phyloP scores from a whole-genome alignment of 345 rosid genomes.

The Melaleuca alternifolia region DNA sequence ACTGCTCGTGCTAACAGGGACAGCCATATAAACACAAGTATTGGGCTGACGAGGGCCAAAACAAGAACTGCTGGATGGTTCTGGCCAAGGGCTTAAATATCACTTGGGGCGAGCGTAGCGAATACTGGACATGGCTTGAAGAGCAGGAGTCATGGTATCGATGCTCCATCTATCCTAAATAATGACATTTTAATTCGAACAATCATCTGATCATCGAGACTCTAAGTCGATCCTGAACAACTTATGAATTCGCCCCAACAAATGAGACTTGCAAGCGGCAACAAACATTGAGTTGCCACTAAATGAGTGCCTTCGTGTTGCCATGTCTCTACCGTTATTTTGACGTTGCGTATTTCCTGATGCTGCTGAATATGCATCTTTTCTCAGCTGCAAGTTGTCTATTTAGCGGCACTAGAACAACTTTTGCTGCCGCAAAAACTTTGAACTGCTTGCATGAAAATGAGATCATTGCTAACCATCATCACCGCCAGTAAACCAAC shows the following conservation, averaged over 20 bases:
- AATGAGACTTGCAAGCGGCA: fast-evolving
- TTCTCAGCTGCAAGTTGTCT: background rate
- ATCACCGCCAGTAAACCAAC: background rate
- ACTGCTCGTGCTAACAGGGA: background rate
- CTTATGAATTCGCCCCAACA: background rate
- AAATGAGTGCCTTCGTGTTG: background rate
- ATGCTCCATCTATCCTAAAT: background rate
- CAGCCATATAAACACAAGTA: background rate
- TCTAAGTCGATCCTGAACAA: background rate
- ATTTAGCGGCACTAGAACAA: background rate
- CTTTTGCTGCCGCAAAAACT: background rate
- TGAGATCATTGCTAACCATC: background rate
- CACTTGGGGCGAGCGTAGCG: fast-evolving
- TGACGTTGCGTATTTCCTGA: background rate
- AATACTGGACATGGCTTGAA: background rate
- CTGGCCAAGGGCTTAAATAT: background rate
- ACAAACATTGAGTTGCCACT: background rate
- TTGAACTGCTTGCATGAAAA: background rate
- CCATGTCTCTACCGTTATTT: background rate
- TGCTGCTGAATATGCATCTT: background rate
- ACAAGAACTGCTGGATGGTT: background rate
- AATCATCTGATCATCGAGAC: background rate
- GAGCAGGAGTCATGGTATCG: background rate
- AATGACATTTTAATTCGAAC: background rate
- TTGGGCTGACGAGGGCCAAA: background rate